Evolutionary conservation across 225 moss, liverwort and hornwort genomes (phyloP).

Genomic region (Ulota crispa): DNA sequence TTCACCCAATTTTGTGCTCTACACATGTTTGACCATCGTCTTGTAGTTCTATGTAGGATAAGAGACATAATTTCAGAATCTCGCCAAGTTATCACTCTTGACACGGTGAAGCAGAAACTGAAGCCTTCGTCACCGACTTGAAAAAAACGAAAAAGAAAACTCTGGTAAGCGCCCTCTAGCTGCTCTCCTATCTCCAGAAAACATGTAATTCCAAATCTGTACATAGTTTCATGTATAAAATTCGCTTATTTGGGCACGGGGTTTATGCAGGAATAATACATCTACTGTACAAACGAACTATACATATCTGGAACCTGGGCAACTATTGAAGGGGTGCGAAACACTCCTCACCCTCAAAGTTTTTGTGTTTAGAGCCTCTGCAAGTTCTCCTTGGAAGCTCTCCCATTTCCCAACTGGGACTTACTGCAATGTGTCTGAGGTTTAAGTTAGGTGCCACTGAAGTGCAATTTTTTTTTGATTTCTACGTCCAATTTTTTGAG

Average conservation of each 20-base stretch:
- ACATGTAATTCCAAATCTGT: neutral
- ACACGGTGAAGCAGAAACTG: constrained; percentile 25
- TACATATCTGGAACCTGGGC: neutral
- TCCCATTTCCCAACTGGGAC: neutral
- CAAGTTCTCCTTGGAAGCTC: neutral
- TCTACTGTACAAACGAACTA: neutral
- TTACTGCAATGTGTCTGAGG: neutral
- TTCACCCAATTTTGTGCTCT: no score
- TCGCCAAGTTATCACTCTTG: constrained; percentile 21
- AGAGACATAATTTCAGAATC: constrained; percentile 29
- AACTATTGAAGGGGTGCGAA: constrained; percentile 9
- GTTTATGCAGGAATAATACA: constrained; percentile 1
- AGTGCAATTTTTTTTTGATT: neutral
- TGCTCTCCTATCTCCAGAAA: neutral
- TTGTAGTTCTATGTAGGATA: constrained; percentile 27
- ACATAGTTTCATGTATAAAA: neutral
- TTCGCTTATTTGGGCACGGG: neutral
- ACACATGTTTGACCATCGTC: constrained; percentile 14
- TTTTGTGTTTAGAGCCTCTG: neutral
- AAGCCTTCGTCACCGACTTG: neutral
- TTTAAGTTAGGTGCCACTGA: neutral
- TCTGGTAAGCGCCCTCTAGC: constrained; percentile 23
- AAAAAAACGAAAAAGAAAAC: neutral
- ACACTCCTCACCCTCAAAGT: neutral
- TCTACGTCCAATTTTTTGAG: neutral